A percentile compares a stretch with the other conserved stretches of the same genome.
Conservation (phyloP, 2,329 filamentous ascomycete species). For the Nothopassalora personata region DNA sequence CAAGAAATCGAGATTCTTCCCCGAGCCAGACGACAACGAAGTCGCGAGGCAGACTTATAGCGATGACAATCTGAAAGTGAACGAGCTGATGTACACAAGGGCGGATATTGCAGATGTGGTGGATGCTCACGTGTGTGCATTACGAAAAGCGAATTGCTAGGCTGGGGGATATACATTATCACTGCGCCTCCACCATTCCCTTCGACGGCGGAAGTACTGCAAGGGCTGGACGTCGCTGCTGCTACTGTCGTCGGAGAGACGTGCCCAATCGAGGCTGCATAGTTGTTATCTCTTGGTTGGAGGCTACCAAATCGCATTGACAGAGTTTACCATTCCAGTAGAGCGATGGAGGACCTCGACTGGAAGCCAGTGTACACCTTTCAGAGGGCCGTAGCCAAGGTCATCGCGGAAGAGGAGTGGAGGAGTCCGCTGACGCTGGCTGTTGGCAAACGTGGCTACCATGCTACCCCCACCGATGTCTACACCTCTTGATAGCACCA, state of each 20-base stretch:
- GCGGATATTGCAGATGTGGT: conserved; percentile 16
- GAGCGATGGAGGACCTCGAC: conserved; percentile 10
- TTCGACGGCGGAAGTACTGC: neutral
- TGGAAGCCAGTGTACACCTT: conserved; percentile 18
- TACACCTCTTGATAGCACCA: conserved; percentile 10
- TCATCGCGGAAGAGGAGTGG: conserved; percentile 12
- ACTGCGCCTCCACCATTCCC: conserved; percentile 17
- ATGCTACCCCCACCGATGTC: conserved; percentile 14
- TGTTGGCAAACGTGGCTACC: conserved; percentile 17
- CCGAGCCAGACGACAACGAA: conserved; percentile 15
- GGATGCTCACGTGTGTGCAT: conserved; percentile 14
- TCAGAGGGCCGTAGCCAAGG: conserved; percentile 10
- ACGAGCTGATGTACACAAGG: conserved; percentile 17
- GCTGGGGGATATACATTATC: conserved; percentile 18
- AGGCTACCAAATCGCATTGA: conserved; percentile 13
- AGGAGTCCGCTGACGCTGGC: conserved; percentile 10
- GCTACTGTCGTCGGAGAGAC: neutral
- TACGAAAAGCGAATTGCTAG: conserved; percentile 11
- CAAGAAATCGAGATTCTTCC: conserved; percentile 45
- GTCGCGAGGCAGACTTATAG: conserved; percentile 7
- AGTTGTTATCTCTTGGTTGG: conserved; percentile 13
- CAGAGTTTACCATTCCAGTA: conserved; percentile 16
- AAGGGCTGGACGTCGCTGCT: neutral
- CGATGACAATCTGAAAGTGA: conserved; percentile 20
- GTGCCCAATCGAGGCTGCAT: conserved; percentile 7